Evolutionary conservation across 2,329 filamentous ascomycete genomes (phyloP).

Genomic region (Penicillium sp.): DNA sequence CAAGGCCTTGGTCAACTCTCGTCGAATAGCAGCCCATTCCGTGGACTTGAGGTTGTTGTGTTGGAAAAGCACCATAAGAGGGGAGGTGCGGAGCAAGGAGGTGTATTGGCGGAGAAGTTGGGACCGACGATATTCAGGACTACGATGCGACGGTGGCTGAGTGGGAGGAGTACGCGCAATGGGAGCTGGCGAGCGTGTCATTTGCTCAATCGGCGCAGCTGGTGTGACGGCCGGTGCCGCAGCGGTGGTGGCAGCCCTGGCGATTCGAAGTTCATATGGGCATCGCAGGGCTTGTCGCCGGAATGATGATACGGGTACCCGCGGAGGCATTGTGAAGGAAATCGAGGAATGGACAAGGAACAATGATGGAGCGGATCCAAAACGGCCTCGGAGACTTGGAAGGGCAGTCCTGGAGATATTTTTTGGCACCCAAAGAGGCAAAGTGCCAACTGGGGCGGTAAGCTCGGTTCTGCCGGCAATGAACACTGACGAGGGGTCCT

Average conservation of each 20-base stretch:
- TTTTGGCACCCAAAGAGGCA: slow-evolving; percentile 19
- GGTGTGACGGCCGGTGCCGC: slow-evolving; percentile 52
- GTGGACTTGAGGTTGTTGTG: slow-evolving; percentile 72
- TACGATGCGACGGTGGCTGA: slow-evolving; percentile 85
- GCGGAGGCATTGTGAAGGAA: slow-evolving; percentile 51
- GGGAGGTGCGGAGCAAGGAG: slow-evolving; percentile 79
- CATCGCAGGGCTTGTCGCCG: slow-evolving; percentile 37
- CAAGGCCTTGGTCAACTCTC: slow-evolving; percentile 64
- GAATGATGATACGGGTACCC: slow-evolving; percentile 46
- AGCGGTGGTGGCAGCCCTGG: slow-evolving; percentile 42
- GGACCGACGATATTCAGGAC: slow-evolving; percentile 81
- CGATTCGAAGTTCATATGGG: slow-evolving; percentile 40
- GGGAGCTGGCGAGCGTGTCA: slow-evolving; percentile 42
- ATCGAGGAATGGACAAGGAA: slow-evolving; percentile 4
- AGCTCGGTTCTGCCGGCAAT: slow-evolving; percentile 15
- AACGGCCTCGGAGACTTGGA: slow-evolving; percentile 11
- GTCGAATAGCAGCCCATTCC: slow-evolving; percentile 71
- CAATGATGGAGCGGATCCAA: slow-evolving; percentile 11
- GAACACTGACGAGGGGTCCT: slow-evolving; percentile 13
- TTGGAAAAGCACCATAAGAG: slow-evolving; percentile 82
- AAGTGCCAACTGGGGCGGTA: slow-evolving; percentile 13
- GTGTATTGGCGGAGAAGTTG: slow-evolving; percentile 86
- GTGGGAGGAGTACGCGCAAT: slow-evolving; percentile 57
- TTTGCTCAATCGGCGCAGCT: slow-evolving; percentile 52
- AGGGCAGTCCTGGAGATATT: slow-evolving; percentile 23